Base-by-base conservation (phyloP, 2,329 filamentous ascomycete genomes). In the Didymella keratinophila region DNA sequence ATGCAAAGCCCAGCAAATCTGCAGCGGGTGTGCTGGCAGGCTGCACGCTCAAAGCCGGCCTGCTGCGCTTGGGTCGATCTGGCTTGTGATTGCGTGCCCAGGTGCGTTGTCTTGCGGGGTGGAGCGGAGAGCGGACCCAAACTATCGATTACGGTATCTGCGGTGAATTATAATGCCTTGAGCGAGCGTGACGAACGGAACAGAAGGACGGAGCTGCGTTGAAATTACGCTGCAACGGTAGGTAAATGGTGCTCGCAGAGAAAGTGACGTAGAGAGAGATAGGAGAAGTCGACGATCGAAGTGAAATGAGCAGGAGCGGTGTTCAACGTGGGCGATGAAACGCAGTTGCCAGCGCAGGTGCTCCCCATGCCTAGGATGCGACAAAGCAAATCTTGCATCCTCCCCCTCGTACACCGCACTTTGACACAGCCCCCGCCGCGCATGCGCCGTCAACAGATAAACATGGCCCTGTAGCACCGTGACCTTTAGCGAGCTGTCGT, bases 61-160 rank as follows among this genome's bases (percentile, higher is more conserved):
- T 58, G 63, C 63, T 64, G 68, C 41, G 50, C 56, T 67, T 63
- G 64, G 39, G 43, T 52, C 60, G 58, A 56, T 51, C 52, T 49
- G 60, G 60, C 68, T 68, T 69, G 71, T 64, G 70, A 65, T 66
- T 70, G 64, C 59, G 41, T 43, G 41, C 23, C 39, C 23, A 25
- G 39, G 58, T 63, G 50, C 42, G 50, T 53, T 53, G 51, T 41
- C 63, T 67, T 58, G 56, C 50, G 59, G 64, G 58, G 58, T 62
- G 63, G 58, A 61, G 63, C 60, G 63, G 61, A 63, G 56, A 61
- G 54, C 37, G 37, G 37, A 41, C 37, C 32, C 20, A 41, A 23
- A 55, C 55, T 69, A 69, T 66, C 67, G 67, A 68, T 71, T 69
- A 43, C 53, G 54, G 48, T 50, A 43, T 58, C 39, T 53, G 36